Evolutionary conservation across 208 protist species (phyloP), one percentile per base, ranked within the genome.

Genomic region (Novymonas esmeraldas): DNA sequence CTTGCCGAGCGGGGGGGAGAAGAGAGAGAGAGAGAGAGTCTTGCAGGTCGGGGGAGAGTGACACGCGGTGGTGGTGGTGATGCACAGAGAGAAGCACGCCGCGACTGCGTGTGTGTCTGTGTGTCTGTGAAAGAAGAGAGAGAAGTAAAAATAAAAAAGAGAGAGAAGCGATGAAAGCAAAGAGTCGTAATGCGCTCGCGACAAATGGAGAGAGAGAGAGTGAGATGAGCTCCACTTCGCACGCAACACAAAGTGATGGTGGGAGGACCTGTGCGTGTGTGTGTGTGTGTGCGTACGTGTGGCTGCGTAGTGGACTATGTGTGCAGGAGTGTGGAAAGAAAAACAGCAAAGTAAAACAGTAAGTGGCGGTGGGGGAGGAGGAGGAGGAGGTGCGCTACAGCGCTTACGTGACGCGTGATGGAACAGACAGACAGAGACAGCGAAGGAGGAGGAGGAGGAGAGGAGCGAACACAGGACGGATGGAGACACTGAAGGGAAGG

Each of bases 241-340:
- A 61, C 33, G 24, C 22, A 61, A 41, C 7, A 41, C 36, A 16
- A 60, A 34, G 18, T 11, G 33, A 28, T 29, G 31, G 50, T 1
- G 6, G 20, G 28, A 38, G 28, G 2, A 18, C 28, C 2, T 7
- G 10, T 42, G 55, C 16, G 36, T 48, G 39, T 46, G 10, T 20
- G 54, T 59, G 54, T 44, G 54, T 48, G 36, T 28, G 34, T 18
- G 20, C 38, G 50, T 56, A n/a, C 18, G 33, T 29, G 34, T 14
- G 26, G 16, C 10, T 10, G 26, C 10, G 20, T n/a, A 54, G 16
- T 11, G 28, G 10, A 14, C 7, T 50, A 13, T 29, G 10, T 11
- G 18, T 28, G 28, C 4, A 11, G 28, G 18, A 50, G 6, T 24
- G 7, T 13, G 45, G 20, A 50, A 50, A 54, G 5, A 54, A 54